Conservation (phyloP, 768 basidiomycete species). For the Boletus pseudo-olivaceus region DNA sequence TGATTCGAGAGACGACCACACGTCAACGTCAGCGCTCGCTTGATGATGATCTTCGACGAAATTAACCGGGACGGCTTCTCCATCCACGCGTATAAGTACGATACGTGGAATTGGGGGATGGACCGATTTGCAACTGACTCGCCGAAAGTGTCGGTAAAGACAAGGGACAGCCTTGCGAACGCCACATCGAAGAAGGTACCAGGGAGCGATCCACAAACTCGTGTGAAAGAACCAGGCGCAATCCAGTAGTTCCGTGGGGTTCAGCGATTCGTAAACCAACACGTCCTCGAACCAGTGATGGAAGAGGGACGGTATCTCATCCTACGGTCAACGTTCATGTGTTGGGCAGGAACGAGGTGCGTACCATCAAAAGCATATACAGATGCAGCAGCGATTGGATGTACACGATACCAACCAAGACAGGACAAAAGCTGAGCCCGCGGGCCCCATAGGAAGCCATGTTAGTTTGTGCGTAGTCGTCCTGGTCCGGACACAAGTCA, state of each 20-base stretch:
- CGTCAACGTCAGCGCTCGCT: background rate
- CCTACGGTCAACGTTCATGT: background rate
- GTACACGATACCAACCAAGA: conserved; percentile 11
- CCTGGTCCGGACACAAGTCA: conserved; percentile 4
- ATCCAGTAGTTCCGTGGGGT: background rate
- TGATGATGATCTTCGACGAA: conserved; percentile 1
- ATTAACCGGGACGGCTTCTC: conserved; percentile 7
- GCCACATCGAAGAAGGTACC: conserved; percentile 1
- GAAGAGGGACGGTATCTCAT: conserved; percentile 17
- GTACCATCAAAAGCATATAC: conserved; percentile 25
- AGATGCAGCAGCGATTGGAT: conserved; percentile 14
- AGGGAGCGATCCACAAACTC: conserved; percentile 4
- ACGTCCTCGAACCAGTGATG: conserved; percentile 22
- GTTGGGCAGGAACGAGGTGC: background rate
- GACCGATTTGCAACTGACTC: background rate
- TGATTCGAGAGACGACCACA: background rate
- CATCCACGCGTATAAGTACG: conserved; percentile 13
- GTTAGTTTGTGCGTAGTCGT: background rate
- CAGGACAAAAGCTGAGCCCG: conserved; percentile 22
- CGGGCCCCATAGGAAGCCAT: conserved; percentile 5
- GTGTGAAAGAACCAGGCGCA: conserved; percentile 1
- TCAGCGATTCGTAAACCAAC: conserved; percentile 9
- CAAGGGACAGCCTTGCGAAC: background rate
- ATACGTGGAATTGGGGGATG: conserved; percentile 11
- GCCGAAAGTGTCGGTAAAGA: background rate